A percentile compares a stretch with the other conserved stretches of the same genome.
phyloP scores from a whole-genome alignment of 768 basidiomycete genomes.

The Suillus tomentosus region DNA sequence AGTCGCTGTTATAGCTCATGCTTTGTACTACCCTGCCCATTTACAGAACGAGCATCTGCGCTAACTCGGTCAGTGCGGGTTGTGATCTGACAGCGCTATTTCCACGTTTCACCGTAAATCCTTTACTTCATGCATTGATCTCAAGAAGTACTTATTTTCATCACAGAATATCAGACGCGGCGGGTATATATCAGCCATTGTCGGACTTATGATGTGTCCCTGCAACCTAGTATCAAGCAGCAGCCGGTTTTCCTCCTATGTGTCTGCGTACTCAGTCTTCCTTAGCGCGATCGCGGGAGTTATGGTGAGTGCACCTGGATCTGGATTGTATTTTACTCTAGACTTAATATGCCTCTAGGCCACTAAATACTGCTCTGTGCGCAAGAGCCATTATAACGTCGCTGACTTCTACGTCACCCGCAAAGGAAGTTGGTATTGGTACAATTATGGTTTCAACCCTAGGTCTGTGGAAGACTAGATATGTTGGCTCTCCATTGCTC shows the following conservation, averaged over 20 bases:
- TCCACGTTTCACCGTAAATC: conserved; percentile 65
- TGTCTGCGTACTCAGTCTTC: conserved; percentile 78
- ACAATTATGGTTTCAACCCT: conserved; percentile 69
- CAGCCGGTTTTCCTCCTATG: conserved; percentile 74
- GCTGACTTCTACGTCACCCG: conserved; percentile 61
- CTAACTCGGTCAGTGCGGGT: conserved; percentile 75
- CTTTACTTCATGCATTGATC: background rate
- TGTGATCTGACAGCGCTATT: conserved; percentile 75
- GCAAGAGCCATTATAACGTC: conserved; percentile 63
- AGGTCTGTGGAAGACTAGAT: conserved; percentile 38
- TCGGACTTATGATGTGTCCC: conserved; percentile 70
- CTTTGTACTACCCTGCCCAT: background rate
- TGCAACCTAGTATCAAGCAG: conserved; percentile 71
- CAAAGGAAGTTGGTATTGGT: conserved; percentile 67
- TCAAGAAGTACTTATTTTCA: background rate
- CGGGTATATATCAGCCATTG: conserved; percentile 71
- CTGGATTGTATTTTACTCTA: background rate
- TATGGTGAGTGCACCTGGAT: conserved; percentile 43
- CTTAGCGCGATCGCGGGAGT: conserved; percentile 78
- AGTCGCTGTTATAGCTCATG: conserved; percentile 23
- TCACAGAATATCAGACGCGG: conserved; percentile 73
- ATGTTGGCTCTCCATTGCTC: background rate
- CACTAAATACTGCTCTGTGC: conserved; percentile 71
- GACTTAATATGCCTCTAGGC: conserved; percentile 41
- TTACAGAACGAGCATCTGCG: conserved; percentile 62